Evolutionary conservation across 2,329 filamentous ascomycete genomes (phyloP).

Genomic region (Ambrosiella beaveri): DNA sequence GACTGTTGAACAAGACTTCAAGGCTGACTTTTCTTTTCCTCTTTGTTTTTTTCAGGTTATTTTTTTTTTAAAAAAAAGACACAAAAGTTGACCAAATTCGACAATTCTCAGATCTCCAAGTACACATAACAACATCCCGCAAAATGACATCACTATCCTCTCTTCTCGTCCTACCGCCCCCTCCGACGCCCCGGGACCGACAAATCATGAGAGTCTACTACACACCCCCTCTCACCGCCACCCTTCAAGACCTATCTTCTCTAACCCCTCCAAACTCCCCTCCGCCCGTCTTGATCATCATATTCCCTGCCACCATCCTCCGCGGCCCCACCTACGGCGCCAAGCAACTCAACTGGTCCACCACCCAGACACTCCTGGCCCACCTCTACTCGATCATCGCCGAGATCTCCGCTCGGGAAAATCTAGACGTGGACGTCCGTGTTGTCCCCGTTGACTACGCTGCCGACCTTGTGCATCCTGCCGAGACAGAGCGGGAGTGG

Average conservation of each 20-base stretch:
- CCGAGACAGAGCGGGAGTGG: constrained; percentile 22
- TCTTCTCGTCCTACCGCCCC: constrained; percentile 46
- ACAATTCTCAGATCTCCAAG: no score
- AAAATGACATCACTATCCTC: background rate
- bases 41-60: no score
- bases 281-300: constrained; percentile 27
- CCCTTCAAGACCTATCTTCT: constrained; percentile 15
- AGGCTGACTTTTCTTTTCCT: no score
- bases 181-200: constrained; percentile 37
- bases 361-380: constrained; percentile 58
- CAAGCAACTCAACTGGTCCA: constrained; percentile 41
- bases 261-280: background rate
- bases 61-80: no score
- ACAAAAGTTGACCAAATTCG: no score
- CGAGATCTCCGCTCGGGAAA: constrained; percentile 47
- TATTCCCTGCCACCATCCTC: constrained; percentile 46
- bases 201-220: constrained; percentile 41
- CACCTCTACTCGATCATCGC: constrained; percentile 64
- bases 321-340: constrained; percentile 30
- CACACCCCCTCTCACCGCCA: constrained; percentile 29
- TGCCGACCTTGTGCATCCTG: constrained; percentile 18
- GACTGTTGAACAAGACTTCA: no score
- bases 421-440: constrained; percentile 45
- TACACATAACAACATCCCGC: no score
- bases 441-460: constrained; percentile 55